phyloP scores from a whole-genome alignment of 345 rosid genomes.

The Citrus mangshanensis region DNA sequence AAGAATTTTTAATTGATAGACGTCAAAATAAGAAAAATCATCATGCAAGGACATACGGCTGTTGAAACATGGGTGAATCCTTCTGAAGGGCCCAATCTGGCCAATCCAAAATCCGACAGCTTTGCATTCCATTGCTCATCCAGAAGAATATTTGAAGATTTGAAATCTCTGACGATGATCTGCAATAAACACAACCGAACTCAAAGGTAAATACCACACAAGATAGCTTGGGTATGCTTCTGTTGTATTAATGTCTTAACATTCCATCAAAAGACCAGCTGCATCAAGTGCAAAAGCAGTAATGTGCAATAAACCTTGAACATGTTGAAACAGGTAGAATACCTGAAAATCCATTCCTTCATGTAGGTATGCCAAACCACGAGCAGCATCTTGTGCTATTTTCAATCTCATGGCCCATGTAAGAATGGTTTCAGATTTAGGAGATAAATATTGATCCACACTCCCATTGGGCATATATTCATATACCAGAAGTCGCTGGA shows the following conservation, averaged over 20 bases:
- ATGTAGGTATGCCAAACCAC: constrained; percentile 78
- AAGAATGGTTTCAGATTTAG: constrained; percentile 47
- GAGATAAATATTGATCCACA: constrained; percentile 62
- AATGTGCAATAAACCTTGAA: background rate
- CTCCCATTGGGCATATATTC: constrained; percentile 85
- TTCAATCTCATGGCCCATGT: constrained; percentile 80
- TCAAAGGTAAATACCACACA: background rate
- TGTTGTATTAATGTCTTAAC: background rate
- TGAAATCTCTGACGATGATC: constrained; percentile 88
- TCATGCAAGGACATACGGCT: constrained; percentile 45
- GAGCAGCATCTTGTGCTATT: constrained; percentile 90
- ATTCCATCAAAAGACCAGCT: background rate
- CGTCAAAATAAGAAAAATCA: background rate
- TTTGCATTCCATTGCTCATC: constrained; percentile 94
- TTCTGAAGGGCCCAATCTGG: constrained; percentile 86
- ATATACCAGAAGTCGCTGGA: constrained; percentile 77
- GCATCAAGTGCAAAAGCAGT: background rate
- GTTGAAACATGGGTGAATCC: constrained; percentile 94
- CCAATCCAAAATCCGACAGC: constrained; percentile 94
- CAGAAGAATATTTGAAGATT: constrained; percentile 84
- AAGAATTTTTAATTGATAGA: background rate
- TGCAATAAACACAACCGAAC: constrained; percentile 21
- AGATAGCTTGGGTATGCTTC: background rate
- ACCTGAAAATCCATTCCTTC: constrained; percentile 95
- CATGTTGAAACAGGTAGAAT: background rate